Conservation (phyloP, 78 protist species). For the Creolimax fragrantissima region DNA sequence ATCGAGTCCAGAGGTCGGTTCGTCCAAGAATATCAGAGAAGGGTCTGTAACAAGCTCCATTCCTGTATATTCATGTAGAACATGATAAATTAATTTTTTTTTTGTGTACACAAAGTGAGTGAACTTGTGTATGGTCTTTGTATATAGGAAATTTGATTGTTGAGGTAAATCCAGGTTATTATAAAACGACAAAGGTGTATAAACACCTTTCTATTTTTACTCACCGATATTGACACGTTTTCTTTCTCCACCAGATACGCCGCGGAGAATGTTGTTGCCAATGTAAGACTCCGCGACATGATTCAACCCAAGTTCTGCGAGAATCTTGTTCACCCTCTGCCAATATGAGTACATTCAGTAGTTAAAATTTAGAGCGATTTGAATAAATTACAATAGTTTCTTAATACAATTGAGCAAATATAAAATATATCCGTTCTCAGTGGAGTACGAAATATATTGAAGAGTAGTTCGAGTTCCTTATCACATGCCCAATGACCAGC, state of each 20-base stretch:
- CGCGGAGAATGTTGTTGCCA: constrained; percentile 24
- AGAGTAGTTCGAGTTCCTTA: too few relatives aligned
- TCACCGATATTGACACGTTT: constrained; percentile 37
- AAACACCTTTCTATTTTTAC: constrained; percentile 15
- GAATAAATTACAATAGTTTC: too few relatives aligned
- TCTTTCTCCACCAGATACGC: constrained; percentile 66
- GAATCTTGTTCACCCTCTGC: background rate
- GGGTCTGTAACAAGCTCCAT: background rate
- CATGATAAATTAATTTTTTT: background rate
- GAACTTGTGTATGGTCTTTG: too few relatives aligned
- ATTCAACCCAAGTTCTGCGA: background rate
- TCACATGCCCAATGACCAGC: too few relatives aligned
- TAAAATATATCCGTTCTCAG: too few relatives aligned
- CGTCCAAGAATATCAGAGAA: constrained; percentile 52
- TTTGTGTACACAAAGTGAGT: too few relatives aligned
- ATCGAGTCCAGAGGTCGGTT: constrained; percentile 69
- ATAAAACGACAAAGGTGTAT: too few relatives aligned
- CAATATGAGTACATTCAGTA: background rate
- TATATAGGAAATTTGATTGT: too few relatives aligned
- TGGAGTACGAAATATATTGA: too few relatives aligned
- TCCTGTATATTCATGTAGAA: background rate
- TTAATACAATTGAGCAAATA: too few relatives aligned
- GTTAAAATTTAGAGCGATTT: too few relatives aligned
- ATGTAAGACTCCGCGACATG: background rate
- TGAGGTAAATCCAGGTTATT: too few relatives aligned